Evolutionary conservation across 2,329 filamentous ascomycete species (phyloP), one percentile per base, ranked within the genome.

Genomic region (Ophiostoma triangulosporum): DNA sequence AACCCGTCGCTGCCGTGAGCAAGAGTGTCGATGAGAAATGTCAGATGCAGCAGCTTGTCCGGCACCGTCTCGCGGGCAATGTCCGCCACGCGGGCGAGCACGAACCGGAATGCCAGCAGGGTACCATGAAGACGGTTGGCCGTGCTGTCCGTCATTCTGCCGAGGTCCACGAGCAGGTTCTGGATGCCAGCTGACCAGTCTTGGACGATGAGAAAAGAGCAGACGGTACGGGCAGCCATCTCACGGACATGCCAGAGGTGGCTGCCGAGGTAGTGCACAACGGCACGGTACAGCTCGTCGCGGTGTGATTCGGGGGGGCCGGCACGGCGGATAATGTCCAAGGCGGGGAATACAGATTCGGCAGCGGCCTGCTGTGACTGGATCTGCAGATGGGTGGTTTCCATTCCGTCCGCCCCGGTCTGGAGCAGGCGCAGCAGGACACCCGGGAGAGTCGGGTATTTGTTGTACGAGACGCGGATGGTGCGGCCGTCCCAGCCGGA

Each of bases 161-260:
- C 59, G 4, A 57, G 57, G 9, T 33, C 31, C 2, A 22, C 11
- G 9, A 76, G 63, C 2, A 76, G 62, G 14, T 57, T 55, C 26
- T 62, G 63, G 4, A 80, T 62, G 1, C 64, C 63, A 9, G 60
- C 60, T 0, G 75, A 62, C 76, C 77, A 81, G 24, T 70, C 65
- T 3, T 71, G 65, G 17, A 73, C 70, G 2, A 81, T 64, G 22
- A 83, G 66, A 57, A 84, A 80, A 0, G 80, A 81, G 62, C 79
- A 81, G 12, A 87, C 70, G 0, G 86, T 87, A 15, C 84, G 75
- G 0, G 87, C 86, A 1, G 87, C 85, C 64, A 90, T 88, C 61
- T 91, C 86, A 50, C 88, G 75, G 6, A 93, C 79, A 63, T 89
- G 85, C 88, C 88, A 93, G 17, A 88, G 77, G 0, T 76, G 76